A percentile compares a stretch with the other conserved stretches of the same genome.
phyloP scores from a whole-genome alignment of 176 grass and related monocot species.

The Musa schizocarpa region DNA sequence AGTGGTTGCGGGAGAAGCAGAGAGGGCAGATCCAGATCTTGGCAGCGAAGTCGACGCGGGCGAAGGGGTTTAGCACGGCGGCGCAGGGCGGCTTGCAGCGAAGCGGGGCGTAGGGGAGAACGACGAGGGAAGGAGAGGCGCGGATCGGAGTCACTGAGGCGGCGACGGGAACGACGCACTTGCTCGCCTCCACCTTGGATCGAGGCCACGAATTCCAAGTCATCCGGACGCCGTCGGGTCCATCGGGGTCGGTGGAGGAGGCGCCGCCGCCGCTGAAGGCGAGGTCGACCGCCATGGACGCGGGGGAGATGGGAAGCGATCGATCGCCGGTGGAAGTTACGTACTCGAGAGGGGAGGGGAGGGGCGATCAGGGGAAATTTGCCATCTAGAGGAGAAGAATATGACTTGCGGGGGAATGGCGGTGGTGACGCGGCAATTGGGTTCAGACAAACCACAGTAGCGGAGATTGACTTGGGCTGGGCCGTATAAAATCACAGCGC shows the following conservation, averaged over 20 bases:
- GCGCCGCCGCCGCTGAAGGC: neutral
- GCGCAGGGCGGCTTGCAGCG: conserved; percentile 88
- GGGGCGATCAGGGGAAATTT: neutral
- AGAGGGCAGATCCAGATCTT: conserved; percentile 99
- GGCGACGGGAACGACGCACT: conserved; percentile 81
- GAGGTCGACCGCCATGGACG: conserved; percentile 10
- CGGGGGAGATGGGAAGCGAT: neutral
- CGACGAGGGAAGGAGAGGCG: conserved; percentile 37
- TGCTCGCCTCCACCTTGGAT: conserved; percentile 96
- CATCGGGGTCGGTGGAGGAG: conserved; percentile 40
- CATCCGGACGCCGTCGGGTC: conserved; percentile 71
- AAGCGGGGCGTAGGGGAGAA: conserved; percentile 62
- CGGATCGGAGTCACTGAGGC: conserved; percentile 52
- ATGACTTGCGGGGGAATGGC: neutral
- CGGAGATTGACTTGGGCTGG: neutral
- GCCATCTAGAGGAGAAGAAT: neutral
- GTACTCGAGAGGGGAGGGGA: too few relatives aligned
- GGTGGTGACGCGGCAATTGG: neutral
- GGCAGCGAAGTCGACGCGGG: conserved; percentile 86
- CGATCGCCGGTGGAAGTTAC: neutral
- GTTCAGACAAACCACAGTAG: neutral
- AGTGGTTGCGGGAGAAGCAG: conserved; percentile 93
- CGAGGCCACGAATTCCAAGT: conserved; percentile 88
- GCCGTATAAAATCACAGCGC: neutral
- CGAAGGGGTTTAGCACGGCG: conserved; percentile 72